Evolutionary conservation across 2,329 filamentous ascomycete genomes (phyloP), one percentile per base, ranked within the genome.

Genomic region (Gnomoniopsis sp.): DNA sequence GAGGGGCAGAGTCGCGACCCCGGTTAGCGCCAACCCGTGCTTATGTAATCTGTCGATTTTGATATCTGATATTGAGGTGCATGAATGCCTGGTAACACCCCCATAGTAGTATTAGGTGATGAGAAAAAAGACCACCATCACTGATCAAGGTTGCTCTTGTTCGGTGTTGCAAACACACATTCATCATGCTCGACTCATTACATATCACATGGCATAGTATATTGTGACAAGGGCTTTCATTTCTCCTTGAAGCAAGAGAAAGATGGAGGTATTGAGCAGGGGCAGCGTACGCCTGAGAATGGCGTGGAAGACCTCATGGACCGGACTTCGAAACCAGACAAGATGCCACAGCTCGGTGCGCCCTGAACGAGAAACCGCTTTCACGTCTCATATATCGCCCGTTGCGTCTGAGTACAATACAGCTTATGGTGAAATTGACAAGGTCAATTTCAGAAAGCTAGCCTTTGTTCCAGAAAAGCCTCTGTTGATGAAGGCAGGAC

Each of bases 401-500:
- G 36, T 41, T 4, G 36, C 36, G 12, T 47, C 14, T 34, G 47
- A 21, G 49, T n/a, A 14, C 22, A 19, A n/a, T 6, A 17, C n/a
- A 12, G 51, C 51, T 23, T 43, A 57, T 33, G 58, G 47, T n/a
- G 38, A 6, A 6, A 48, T 61, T 22, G 51, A 38, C 11, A 14
- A 36, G 6, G 14, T 38, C 21, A 23, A 21, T 1, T 50, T 62
- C 22, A 49, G 33, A 17, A 36, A 55, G 11, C 36, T 41, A 6
- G 49, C 47, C 48, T 56, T 61, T 21, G 26, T 48, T 22, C 43
- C 34, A 33, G 52, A 47, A n/a, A 50, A 44, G n/a, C 54, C 61
- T 17, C 7, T 58, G 49, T 23, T 61, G n/a, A 44, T 62, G 55
- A 62, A 38, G 15, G 33, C 51, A 44, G 11, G 17, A 15, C n/a